phyloP scores from a whole-genome alignment of 495 filamentous ascomycete species.

The Xeromyces bisporus region DNA sequence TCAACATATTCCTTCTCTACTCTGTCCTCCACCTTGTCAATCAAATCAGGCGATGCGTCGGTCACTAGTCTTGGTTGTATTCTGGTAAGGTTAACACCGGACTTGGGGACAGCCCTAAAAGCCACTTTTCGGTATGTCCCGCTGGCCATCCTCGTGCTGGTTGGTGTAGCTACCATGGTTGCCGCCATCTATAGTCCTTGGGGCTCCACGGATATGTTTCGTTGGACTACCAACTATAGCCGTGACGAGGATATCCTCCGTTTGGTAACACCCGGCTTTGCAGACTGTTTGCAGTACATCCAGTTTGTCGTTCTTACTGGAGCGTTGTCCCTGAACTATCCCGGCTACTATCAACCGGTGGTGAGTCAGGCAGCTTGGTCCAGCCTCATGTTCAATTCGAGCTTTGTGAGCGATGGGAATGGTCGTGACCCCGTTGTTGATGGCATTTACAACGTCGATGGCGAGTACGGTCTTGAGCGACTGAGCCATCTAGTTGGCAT shows the following conservation, averaged over 20 bases:
- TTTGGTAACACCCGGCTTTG: constrained; percentile 88
- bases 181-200: constrained; percentile 85
- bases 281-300: constrained; percentile 92
- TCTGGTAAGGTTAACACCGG: constrained; percentile 63
- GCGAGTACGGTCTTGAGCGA: constrained; percentile 60
- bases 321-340: constrained; percentile 70
- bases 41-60: constrained; percentile 53
- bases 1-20: constrained; percentile 76
- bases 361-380: constrained; percentile 81
- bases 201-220: constrained; percentile 76
- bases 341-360: constrained; percentile 85
- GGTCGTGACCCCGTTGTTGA: constrained; percentile 53
- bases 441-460: constrained; percentile 60
- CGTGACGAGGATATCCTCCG: constrained; percentile 83
- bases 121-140: constrained; percentile 64
- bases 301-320: constrained; percentile 86
- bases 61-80: constrained; percentile 61
- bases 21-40: constrained; percentile 46
- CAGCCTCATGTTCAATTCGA: constrained; percentile 79
- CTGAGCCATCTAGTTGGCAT: constrained; percentile 78
- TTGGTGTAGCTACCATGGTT: constrained; percentile 62
- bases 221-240: constrained; percentile 92
- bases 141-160: constrained; percentile 56
- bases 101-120: constrained; percentile 45
- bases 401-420: constrained; percentile 52